Evolutionary conservation across 768 basidiomycete genomes (phyloP), one percentile per base, ranked within the genome.

Genomic region (Psilocybe cubensis): DNA sequence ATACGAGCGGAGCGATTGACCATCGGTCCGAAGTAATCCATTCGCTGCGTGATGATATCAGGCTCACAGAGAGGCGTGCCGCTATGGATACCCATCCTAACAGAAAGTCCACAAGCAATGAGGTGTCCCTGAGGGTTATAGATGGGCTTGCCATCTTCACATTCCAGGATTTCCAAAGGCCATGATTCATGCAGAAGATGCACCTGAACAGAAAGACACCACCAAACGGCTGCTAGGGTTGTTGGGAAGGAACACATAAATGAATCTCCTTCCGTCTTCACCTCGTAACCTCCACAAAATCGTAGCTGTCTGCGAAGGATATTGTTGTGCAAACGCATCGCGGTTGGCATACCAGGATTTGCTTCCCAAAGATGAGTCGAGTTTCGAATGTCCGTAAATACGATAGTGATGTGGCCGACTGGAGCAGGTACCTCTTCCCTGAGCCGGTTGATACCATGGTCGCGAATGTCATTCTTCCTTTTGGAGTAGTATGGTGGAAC

Each of bases 171-270:
- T 72, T 98, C 96, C 66, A 90, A 70, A 2, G 97, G 97, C 97
- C 97, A 99, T 11, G 85, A 74, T 58, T 91, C 87, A 27, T 88
- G 77, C 23, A 98, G 77, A 10, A 99, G 79, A 65, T 91, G 84
- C 25, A 87, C 75, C 70, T 98, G 97, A 17, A 95, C 91, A 27
- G 84, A 86, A 66, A 97, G 78, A 63, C 89, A 89, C 91, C 94
- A 99, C 80, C 94, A 88, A 17, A 98, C 73, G 0, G 94, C 97
- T 0, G 91, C 82, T 1, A 94, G 79, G 11, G 94, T 84, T 2
- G 88, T 92, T 2, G 93, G 91, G 82, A 99, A 99, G 20, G 96
- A 94, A 52, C 95, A 95, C 92, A 99, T 96, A 79, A 99, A 99
- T 0, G 96, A 88, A 67, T 98, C 97, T 25, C 97, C 97, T 87